Evolutionary conservation across 257 asterid species (phyloP), one percentile per base, ranked within the genome.

Genomic region (Solanum commersonii): DNA sequence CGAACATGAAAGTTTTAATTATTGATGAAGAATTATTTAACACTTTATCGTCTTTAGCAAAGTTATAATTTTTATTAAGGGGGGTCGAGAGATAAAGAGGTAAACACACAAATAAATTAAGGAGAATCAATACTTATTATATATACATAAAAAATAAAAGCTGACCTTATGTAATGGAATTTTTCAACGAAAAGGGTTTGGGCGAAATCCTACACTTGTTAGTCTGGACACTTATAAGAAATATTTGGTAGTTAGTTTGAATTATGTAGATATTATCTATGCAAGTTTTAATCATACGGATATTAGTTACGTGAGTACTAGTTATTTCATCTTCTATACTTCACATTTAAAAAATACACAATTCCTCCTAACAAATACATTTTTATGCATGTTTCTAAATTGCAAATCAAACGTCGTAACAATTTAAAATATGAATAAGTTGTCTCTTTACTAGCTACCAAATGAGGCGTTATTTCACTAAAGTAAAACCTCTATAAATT

Each of bases 91-190:
- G 5, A 60, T 9, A 59, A 63, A 10, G 8, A 63, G 31, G 31
- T 63, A 63, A 63, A 10, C 31, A n/a, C 15, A n/a, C 15, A 10
- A 63, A 63, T 0, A n/a, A 63, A 63, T 10, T 3, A 63, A n/a
- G 0, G 15, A n/a, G 1, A 63, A 1, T n/a, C 8, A n/a, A n/a
- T n/a, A 63, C 0, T 0, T 63, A 63, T 4, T 63, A 10, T n/a
- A 63, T 10, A 4, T 59, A 22, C 67, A 56, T 56, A 56, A 20
- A 56, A 20, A 35, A 35, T 0, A 35, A 37, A 37, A 7, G 0
- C 15, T 49, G 22, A 49, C 1, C 22, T 49, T 15, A 49, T 15
- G 1, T 56, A 42, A 42, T 7, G 5, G 8, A 59, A 59, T 59
- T 59, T 59, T 59, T 59, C 0, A 5, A 59, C 5, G 5, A 59